Evolutionary conservation across 1,139 yeast species (phyloP), one percentile per base, ranked within the genome.

Genomic region (Hemisphaericaspora xylofermentans): DNA sequence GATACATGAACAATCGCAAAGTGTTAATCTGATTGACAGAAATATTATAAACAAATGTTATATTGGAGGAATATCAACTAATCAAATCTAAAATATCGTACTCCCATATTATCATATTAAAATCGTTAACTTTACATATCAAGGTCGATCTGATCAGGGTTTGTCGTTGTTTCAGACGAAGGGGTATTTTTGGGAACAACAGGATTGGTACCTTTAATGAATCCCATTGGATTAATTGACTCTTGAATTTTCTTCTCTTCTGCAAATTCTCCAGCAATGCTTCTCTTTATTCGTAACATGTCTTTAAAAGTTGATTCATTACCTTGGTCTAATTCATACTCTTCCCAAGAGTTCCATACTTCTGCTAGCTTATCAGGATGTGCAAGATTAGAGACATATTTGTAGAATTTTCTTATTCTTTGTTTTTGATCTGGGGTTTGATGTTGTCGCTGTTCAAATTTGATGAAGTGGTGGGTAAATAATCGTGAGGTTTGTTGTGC

Each of bases 81-180:
- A n/a, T n/a, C n/a, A n/a, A n/a, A n/a, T n/a, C n/a, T n/a, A n/a
- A n/a, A n/a, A n/a, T n/a, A n/a, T n/a, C n/a, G n/a, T n/a, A n/a
- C n/a, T n/a, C n/a, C n/a, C n/a, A n/a, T n/a, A n/a, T n/a, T n/a
- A n/a, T n/a, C n/a, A n/a, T n/a, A n/a, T n/a, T n/a, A n/a, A n/a
- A n/a, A n/a, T n/a, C n/a, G n/a, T n/a, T n/a, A n/a, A n/a, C n/a
- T n/a, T n/a, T 41, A 50, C 47, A 45, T 48, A 50, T 77, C 81
- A 65, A 85, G 66, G 28, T 83, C 88, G 35, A 86, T 83, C 36
- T 80, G 83, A 51, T 85, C 88, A 1, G 87, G 84, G 53, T 85
- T 84, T 43, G 31, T 28, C 6, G 8, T 28, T 25, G 36, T 8
- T 2, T 12, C 47, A 17, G 48, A 53, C 16, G 39, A 3, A 5